Evolutionary conservation across 768 basidiomycete genomes (phyloP), one percentile per base, ranked within the genome.

Genomic region (Hypholoma fasciculare): DNA sequence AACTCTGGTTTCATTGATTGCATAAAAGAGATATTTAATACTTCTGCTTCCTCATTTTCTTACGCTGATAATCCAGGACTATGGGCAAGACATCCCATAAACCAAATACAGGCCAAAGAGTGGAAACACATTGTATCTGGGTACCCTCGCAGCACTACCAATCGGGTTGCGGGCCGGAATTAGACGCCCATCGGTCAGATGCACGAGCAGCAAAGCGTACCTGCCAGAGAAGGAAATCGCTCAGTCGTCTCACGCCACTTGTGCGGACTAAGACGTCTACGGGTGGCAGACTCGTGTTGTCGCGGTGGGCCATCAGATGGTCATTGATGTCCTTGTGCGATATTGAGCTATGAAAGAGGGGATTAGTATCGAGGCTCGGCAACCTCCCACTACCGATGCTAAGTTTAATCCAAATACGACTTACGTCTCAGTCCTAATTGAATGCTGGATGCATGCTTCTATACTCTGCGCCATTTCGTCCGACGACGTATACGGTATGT

Each of bases 181-280:
- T 11, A 27, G 17, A n/a, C 7, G 14, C 7, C 20, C 16, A 30
- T 16, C 2, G 6, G 40, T 23, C n/a, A 11, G 12, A 16, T 26
- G 5, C 30, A 27, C 16, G 26, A 49, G 30, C n/a, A 30, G 12
- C 3, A 1, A 27, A 36, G 17, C 9, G 11, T 52, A 52, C 51
- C 51, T 52, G 51, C 51, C 51, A 52, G 13, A 52, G 51, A 16
- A 52, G n/a, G 39, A 52, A 52, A 14, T 52, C 51, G 39, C 39
- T 42, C 11, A 52, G 26, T 6, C 38, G 39, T 23, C 27, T 52
- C 3, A 39, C 51, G 6, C 51, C 51, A 39, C 51, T 42, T 11
- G 51, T 52, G 2, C 51, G 39, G 14, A 52, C 23, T 6, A 52
- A 37, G 26, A 52, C 20, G 8, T 52, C 51, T 12, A 52, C 51